A percentile compares a stretch with the other conserved stretches of the same genome.
Evolutionary conservation across 495 filamentous ascomycete species (phyloP).

Genomic region (Talaromyces ruber): DNA sequence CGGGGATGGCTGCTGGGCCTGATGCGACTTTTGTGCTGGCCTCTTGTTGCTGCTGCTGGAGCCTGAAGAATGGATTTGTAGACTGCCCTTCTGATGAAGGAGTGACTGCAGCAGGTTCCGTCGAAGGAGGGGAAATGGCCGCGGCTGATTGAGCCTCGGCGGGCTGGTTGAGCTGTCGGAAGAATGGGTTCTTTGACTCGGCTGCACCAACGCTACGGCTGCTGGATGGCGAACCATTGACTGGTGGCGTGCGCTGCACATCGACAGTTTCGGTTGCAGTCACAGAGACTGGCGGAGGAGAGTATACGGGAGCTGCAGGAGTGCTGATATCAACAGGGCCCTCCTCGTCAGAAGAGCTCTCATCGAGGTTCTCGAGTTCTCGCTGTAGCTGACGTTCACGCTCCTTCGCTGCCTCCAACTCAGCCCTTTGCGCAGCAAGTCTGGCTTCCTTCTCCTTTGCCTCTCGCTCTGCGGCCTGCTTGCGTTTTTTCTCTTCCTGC

Average conservation of each 20-base stretch:
- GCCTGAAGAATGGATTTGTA: conserved; percentile 93
- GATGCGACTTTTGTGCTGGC: conserved; percentile 25
- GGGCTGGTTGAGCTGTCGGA: conserved; percentile 54
- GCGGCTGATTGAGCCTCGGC: conserved; percentile 17
- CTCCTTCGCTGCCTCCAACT: conserved; percentile 85
- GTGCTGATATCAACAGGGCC: conserved; percentile 59
- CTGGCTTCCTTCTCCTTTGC: conserved; percentile 84
- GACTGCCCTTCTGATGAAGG: conserved; percentile 46
- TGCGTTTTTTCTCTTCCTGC: conserved; percentile 85
- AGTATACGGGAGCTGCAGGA: conserved; percentile 32
- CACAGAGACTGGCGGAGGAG: conserved; percentile 36
- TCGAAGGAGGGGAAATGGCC: conserved; percentile 26
- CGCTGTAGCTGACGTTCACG: conserved; percentile 79
- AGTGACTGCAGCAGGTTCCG: conserved; percentile 9
- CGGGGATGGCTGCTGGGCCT: conserved; percentile 12
- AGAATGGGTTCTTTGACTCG: conserved; percentile 63
- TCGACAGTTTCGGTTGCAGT: conserved; percentile 23
- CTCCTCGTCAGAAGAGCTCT: conserved; percentile 82
- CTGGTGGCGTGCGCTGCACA: conserved; percentile 13
- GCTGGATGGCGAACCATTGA: conserved; percentile 19
- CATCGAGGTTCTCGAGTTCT: conserved; percentile 76
- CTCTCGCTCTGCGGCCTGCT: conserved; percentile 77
- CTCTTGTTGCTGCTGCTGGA: conserved; percentile 43
- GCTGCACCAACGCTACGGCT: conserved; percentile 23
- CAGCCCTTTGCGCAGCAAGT: conserved; percentile 77